A percentile compares a stretch with the other conserved stretches of the same genome.
phyloP scores from a whole-genome alignment of 2,329 filamentous ascomycete genomes.

The Stenocarpella maydis region DNA sequence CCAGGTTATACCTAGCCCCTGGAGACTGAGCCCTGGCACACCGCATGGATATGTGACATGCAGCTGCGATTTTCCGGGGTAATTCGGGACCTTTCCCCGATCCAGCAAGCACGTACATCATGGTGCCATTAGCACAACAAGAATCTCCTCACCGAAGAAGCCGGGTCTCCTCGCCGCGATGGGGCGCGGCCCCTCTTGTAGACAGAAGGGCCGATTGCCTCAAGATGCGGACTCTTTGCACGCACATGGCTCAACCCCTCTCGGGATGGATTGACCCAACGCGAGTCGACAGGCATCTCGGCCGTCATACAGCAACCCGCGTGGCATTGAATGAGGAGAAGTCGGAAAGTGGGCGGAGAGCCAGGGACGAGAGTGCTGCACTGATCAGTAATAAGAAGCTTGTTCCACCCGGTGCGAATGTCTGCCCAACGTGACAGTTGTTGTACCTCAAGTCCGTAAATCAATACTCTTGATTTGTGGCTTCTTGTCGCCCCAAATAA shows the following conservation, averaged over 20 bases:
- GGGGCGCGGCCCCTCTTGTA: slow-evolving; percentile 6
- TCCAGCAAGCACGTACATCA: slow-evolving; percentile 20
- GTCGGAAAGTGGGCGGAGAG: background rate
- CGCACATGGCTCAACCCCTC: slow-evolving; percentile 14
- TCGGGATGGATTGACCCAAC: background rate
- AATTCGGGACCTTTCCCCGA: background rate
- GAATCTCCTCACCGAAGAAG: slow-evolving; percentile 15
- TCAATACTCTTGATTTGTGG: background rate
- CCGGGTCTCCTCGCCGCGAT: slow-evolving; percentile 3
- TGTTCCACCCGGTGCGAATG: background rate
- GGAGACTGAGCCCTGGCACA: background rate
- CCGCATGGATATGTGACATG: background rate
- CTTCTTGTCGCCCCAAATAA: background rate
- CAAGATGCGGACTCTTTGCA: background rate
- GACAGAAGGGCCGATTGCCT: slow-evolving; percentile 33
- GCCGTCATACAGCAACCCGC: background rate
- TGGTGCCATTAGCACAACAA: slow-evolving; percentile 9
- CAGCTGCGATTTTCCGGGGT: slow-evolving; percentile 8
- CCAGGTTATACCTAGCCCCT: background rate
- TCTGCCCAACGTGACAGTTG: background rate
- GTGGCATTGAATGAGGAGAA: slow-evolving; percentile 3
- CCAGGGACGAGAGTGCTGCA: background rate
- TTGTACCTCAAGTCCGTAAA: background rate
- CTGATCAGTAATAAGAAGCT: slow-evolving; percentile 15
- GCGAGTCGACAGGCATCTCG: background rate